Evolutionary conservation across 345 rosid genomes (phyloP).

Genomic region (Sisymbrium altissimum): DNA sequence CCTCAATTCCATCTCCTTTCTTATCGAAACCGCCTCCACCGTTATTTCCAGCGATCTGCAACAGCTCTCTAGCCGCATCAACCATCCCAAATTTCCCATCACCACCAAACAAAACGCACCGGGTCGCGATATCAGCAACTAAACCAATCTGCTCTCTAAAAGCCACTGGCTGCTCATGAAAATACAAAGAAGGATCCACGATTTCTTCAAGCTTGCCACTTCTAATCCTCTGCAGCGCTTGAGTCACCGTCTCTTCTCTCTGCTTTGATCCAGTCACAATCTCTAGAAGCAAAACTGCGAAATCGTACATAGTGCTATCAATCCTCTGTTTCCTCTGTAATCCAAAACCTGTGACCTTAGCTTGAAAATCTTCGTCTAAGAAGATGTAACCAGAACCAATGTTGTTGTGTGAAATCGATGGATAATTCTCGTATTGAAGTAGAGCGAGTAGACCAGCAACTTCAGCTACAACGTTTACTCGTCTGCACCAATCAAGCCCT

Average conservation of each 20-base stretch:
- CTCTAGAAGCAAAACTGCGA: conserved; percentile 68
- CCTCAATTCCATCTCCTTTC: conserved; percentile 56
- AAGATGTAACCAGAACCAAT: conserved; percentile 54
- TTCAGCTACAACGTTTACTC: conserved; percentile 63
- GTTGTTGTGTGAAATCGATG: conserved; percentile 60
- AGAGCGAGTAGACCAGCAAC: conserved; percentile 60
- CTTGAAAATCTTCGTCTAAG: conserved; percentile 54
- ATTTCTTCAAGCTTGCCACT: conserved; percentile 69
- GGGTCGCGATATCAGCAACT: conserved; percentile 69
- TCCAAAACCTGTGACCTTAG: conserved; percentile 61
- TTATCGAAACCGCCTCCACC: conserved; percentile 44
- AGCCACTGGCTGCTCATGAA: conserved; percentile 51
- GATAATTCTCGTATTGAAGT: conserved; percentile 60
- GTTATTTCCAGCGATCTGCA: conserved; percentile 42
- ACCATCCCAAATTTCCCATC: conserved; percentile 74
- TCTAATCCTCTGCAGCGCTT: conserved; percentile 49
- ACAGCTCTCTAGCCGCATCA: conserved; percentile 70
- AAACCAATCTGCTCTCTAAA: conserved; percentile 61
- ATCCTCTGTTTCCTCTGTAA: conserved; percentile 31
- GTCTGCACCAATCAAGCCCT: conserved; percentile 66
- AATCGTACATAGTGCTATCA: conserved; percentile 52
- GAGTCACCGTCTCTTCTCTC: conserved; percentile 37
- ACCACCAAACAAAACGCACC: conserved; percentile 72
- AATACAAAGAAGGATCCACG: conserved; percentile 63
- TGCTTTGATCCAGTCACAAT: conserved; percentile 57